phyloP scores from a whole-genome alignment of 2,329 filamentous ascomycete genomes.

The Aspergillus novofumigatus region DNA sequence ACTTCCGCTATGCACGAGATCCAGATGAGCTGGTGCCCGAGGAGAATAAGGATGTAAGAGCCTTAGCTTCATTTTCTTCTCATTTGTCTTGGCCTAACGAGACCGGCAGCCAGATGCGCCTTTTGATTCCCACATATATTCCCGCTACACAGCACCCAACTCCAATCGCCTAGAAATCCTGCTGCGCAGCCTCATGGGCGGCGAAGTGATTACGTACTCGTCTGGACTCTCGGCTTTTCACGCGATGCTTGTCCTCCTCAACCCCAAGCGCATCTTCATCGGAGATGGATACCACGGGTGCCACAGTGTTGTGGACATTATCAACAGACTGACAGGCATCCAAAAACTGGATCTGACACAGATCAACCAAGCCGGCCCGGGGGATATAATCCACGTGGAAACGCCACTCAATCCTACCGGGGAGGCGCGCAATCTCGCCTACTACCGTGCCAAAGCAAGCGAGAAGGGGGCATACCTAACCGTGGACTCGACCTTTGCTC shows the following conservation, averaged over 20 bases:
- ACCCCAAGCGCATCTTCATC: conserved; percentile 78
- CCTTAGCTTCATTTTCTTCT: conserved; percentile 40
- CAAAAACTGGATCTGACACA: conserved; percentile 66
- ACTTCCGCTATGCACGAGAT: conserved; percentile 72
- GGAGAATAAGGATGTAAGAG: conserved; percentile 34
- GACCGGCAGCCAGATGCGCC: conserved; percentile 24
- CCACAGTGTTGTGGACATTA: conserved; percentile 74
- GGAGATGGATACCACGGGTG: conserved; percentile 87
- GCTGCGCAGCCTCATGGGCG: conserved; percentile 64
- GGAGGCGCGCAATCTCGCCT: conserved; percentile 65
- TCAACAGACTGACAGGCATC: conserved; percentile 71
- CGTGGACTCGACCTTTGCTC: conserved; percentile 87
- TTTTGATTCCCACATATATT: conserved; percentile 64
- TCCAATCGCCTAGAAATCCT: conserved; percentile 80
- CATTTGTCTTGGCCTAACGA: conserved; percentile 6
- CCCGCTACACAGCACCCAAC: conserved; percentile 73
- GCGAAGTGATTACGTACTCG: conserved; percentile 68
- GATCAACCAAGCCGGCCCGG: conserved; percentile 60
- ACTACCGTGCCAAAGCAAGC: conserved; percentile 68
- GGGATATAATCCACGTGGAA: conserved; percentile 84
- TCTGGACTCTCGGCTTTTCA: conserved; percentile 86
- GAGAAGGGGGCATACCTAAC: conserved; percentile 67
- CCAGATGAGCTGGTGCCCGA: conserved; percentile 57
- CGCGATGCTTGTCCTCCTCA: conserved; percentile 73
- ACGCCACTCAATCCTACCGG: conserved; percentile 89